Base-by-base conservation (phyloP, 768 basidiomycete species). In the Chalciporus piperatus region DNA sequence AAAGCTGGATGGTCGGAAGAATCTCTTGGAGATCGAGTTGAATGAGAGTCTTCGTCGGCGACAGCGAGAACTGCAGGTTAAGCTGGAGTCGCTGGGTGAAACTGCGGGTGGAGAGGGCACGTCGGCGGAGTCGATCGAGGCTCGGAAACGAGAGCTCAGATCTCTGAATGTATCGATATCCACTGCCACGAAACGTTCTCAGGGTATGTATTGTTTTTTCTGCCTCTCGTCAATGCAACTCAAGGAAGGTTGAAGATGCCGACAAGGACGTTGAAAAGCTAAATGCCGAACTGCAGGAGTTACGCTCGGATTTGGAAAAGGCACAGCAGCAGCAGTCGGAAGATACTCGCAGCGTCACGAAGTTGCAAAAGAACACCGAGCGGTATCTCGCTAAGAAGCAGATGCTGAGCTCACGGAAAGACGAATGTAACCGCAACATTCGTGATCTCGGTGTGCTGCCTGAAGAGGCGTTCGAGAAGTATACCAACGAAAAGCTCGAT, bases 401-500 rank as follows among this genome's bases (percentile, higher is more conserved):
- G 66, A 89, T 97, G 76, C 75, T 98, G 13, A 59, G 80, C 19
- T 78, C 79, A 35, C 83, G 94, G 41, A 92, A 92, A 66, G 96
- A 98, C 51, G 96, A 98, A 61, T 95, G 92, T 65, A 96, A 90
- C 65, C 82, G 93, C 60, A 94, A 89, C 67, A 97, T 98, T 56
- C 85, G 97, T 44, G 97, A 98, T 61, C 80, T 99, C 12, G 97
- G 97, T 32, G 94, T 98, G 0, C 71, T 98, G 14, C 97, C 97
- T 1, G 95, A 98, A 70, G 96, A 98, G 68, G 97, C 97, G 0
- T 98, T 95, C 60, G 86, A 92, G 65, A 98, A 98, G 70, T 96
- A 98, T 64, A 88, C 86, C 10, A 84, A 79, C 43, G 89, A 91
- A 58, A 87, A 89, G 63, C 78, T 90, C n/a, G 93, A 98, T 60